Conservation (phyloP, 176 grass and related monocot genomes). For the Bothriochloa decipiens region DNA sequence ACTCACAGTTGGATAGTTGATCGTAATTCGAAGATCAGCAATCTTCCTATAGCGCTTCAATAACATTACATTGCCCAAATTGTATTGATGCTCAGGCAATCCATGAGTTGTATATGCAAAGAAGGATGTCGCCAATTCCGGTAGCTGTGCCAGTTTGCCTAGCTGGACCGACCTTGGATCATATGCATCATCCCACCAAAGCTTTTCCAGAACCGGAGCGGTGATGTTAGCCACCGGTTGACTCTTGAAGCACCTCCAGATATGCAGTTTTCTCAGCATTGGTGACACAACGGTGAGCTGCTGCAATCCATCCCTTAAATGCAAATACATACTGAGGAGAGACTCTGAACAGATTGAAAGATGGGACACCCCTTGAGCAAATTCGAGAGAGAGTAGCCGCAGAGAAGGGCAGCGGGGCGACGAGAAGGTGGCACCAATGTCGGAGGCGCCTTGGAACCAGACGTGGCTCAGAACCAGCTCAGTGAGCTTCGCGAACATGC, state of each 20-base stretch:
- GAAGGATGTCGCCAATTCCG: not conserved
- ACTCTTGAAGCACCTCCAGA: not conserved
- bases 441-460: not conserved
- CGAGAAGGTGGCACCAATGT: slow-evolving; percentile 1
- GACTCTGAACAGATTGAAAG: slow-evolving; percentile 5
- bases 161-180: not conserved
- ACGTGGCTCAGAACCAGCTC: not conserved
- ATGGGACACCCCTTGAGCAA: not conserved
- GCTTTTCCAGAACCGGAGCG: not conserved
- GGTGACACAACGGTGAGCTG: slow-evolving; percentile 13
- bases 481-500: not conserved
- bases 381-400: not conserved
- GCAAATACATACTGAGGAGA: not conserved
- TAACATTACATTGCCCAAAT: not conserved
- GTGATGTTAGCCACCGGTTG: not conserved
- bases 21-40: not conserved
- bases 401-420: not conserved
- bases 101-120: not conserved
- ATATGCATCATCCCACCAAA: not conserved
- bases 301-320: not conserved
- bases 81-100: not conserved
- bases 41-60: slow-evolving; percentile 3
- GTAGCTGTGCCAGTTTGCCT: not conserved
- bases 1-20: not conserved
- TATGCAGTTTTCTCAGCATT: not conserved